Evolutionary conservation across 805 yeast species (phyloP).

Genomic region (Starmerella roubikii): DNA sequence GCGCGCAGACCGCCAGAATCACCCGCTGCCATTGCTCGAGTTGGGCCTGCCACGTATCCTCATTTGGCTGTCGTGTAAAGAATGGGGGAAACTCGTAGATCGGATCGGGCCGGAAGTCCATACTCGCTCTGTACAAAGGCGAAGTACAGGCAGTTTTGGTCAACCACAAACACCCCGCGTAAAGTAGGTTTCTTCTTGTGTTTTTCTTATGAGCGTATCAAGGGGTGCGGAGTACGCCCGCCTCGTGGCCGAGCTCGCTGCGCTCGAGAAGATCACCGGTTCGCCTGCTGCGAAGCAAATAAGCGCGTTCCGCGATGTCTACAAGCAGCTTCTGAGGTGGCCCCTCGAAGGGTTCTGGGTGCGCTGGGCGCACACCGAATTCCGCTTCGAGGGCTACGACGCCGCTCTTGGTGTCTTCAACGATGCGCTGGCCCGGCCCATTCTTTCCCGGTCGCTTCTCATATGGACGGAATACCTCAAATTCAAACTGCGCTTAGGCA

Average conservation of each 20-base stretch:
- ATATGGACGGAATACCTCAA: conserved; percentile 29
- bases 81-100: conserved; percentile 78
- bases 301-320: background rate
- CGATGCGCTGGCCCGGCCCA: conserved; percentile 23
- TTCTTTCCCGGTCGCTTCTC: conserved; percentile 24
- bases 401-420: conserved; percentile 25
- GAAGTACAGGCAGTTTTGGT: too few relatives aligned
- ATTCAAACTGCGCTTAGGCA: conserved; percentile 24
- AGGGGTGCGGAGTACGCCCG: background rate
- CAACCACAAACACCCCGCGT: too few relatives aligned
- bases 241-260: background rate
- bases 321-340: conserved; percentile 19
- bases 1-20: conserved; percentile 46
- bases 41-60: conserved; percentile 64
- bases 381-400: conserved; percentile 24
- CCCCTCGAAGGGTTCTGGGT: conserved; percentile 34
- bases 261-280: background rate
- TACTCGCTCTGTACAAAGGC: too few relatives aligned
- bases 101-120: conserved; percentile 14
- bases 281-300: background rate
- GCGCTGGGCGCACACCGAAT: conserved; percentile 29
- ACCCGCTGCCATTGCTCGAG: conserved; percentile 62
- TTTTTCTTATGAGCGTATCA: too few relatives aligned
- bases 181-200: too few relatives aligned
- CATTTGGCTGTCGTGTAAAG: conserved; percentile 78